phyloP scores from a whole-genome alignment of 2,329 filamentous ascomycete species.

The Sclerotinia minor region DNA sequence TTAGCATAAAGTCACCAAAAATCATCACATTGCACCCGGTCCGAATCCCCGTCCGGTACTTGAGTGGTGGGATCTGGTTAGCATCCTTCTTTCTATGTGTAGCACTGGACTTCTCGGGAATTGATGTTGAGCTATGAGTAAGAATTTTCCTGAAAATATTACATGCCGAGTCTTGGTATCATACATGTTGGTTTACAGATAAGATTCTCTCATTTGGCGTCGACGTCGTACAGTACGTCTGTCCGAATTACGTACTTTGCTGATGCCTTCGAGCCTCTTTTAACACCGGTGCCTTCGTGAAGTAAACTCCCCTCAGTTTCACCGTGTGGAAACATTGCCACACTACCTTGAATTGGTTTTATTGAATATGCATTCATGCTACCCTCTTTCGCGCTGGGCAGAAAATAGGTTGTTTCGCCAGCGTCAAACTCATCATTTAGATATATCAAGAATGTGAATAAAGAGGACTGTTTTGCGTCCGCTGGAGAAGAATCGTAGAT shows the following conservation, averaged over 20 bases:
- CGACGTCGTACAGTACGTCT: conserved; percentile 68
- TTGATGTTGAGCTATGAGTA: not conserved
- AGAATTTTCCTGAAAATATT: not conserved
- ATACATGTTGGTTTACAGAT: not conserved
- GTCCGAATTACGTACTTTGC: conserved; percentile 71
- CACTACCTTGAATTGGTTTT: conserved; percentile 66
- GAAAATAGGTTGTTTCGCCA: conserved; percentile 70
- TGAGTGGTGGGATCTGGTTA: not conserved
- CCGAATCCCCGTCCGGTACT: conserved; percentile 13
- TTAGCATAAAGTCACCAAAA: conserved; percentile 24
- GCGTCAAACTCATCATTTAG: conserved; percentile 71
- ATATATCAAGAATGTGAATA: conserved; percentile 70
- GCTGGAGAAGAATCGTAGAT: conserved; percentile 65
- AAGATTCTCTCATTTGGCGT: conserved; percentile 23
- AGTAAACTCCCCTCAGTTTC: conserved; percentile 64
- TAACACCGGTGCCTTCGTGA: conserved; percentile 70
- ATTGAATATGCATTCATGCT: conserved; percentile 69
- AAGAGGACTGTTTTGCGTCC: conserved; percentile 60
- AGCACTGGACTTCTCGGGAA: not conserved
- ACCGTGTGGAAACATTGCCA: conserved; percentile 69
- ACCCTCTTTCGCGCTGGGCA: conserved; percentile 64
- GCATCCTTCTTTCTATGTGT: not conserved
- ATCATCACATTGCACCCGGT: conserved; percentile 13
- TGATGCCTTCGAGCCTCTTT: conserved; percentile 55
- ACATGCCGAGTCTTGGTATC: conserved; percentile 5